phyloP scores from a whole-genome alignment of 441 rosid genomes.

The Dalechampia spathulata region DNA sequence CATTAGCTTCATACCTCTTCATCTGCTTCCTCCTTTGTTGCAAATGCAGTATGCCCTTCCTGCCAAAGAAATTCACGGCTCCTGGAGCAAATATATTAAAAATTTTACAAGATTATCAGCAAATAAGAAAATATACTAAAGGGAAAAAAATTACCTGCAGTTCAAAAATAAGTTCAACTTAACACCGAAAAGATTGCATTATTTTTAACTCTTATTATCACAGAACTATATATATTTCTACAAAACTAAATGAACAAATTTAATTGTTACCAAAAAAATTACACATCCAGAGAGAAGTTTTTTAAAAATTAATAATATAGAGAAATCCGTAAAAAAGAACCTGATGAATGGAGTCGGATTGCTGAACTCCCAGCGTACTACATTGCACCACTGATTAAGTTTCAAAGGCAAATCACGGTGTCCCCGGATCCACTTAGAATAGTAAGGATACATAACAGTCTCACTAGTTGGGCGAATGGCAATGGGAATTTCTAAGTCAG shows the following conservation, averaged over 20 bases:
- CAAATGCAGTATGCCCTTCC: conserved; percentile 98
- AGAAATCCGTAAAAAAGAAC: conserved; percentile 25
- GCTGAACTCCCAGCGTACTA: conserved; percentile 99
- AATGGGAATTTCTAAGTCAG: conserved; percentile 86
- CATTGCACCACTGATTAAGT: conserved; percentile 99
- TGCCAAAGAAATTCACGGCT: conserved; percentile 99
- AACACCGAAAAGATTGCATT: too few relatives aligned
- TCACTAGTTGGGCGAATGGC: conserved; percentile 99
- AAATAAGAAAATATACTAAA: not conserved
- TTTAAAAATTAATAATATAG: not conserved
- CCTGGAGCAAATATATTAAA: conserved; percentile 35
- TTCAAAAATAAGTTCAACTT: too few relatives aligned
- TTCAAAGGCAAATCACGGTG: conserved; percentile 95
- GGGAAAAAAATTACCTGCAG: too few relatives aligned
- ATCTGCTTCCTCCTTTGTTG: conserved; percentile 90
- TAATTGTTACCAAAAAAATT: not conserved
- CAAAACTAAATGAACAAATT: not conserved
- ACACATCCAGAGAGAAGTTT: not conserved
- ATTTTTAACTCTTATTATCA: too few relatives aligned
- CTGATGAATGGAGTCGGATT: conserved; percentile 99
- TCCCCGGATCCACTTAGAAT: conserved; percentile 95
- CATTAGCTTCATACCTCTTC: conserved; percentile 63
- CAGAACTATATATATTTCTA: too few relatives aligned
- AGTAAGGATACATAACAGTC: conserved; percentile 97
- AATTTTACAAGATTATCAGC: not conserved